Evolutionary conservation across 192 early-diverging fungal species (phyloP).

Genomic region (Dimargaris verticillata): DNA sequence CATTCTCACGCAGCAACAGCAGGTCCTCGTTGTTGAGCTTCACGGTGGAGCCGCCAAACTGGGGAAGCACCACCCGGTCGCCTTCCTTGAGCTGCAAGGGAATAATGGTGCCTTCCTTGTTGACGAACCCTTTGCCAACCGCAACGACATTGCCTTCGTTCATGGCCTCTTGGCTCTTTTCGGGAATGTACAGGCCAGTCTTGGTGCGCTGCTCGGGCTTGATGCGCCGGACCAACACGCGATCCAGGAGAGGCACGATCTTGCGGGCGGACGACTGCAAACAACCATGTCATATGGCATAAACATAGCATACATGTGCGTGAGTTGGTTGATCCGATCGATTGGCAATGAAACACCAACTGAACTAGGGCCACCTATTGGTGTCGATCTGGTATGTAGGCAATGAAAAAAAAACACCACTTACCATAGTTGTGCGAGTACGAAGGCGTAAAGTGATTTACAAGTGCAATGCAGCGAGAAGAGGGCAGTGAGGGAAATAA

Average conservation of each 20-base stretch:
- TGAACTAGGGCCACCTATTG: too few relatives aligned
- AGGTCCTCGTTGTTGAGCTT: constrained; percentile 84
- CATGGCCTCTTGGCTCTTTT: constrained; percentile 92
- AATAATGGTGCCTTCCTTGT: constrained; percentile 69
- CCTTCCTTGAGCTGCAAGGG: constrained; percentile 72
- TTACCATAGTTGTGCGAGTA: too few relatives aligned
- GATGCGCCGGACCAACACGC: constrained; percentile 91
- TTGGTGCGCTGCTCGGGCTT: constrained; percentile 93
- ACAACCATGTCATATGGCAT: not conserved
- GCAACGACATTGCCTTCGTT: constrained; percentile 95
- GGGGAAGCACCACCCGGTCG: constrained; percentile 89
- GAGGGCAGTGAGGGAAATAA: too few relatives aligned
- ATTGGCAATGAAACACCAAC: too few relatives aligned
- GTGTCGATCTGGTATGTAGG: too few relatives aligned
- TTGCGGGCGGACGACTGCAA: constrained; percentile 2
- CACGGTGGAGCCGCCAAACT: constrained; percentile 86
- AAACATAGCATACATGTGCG: not conserved
- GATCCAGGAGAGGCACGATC: constrained; percentile 94
- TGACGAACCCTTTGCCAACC: constrained; percentile 77
- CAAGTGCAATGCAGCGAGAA: too few relatives aligned
- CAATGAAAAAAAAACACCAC: too few relatives aligned
- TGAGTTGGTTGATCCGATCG: not conserved
- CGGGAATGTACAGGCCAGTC: constrained; percentile 89
- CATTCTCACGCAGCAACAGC: constrained; percentile 79
- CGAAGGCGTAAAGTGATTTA: too few relatives aligned